Evolutionary conservation across 2,329 filamentous ascomycete genomes (phyloP).

Genomic region (Plectosphaerella sp.): DNA sequence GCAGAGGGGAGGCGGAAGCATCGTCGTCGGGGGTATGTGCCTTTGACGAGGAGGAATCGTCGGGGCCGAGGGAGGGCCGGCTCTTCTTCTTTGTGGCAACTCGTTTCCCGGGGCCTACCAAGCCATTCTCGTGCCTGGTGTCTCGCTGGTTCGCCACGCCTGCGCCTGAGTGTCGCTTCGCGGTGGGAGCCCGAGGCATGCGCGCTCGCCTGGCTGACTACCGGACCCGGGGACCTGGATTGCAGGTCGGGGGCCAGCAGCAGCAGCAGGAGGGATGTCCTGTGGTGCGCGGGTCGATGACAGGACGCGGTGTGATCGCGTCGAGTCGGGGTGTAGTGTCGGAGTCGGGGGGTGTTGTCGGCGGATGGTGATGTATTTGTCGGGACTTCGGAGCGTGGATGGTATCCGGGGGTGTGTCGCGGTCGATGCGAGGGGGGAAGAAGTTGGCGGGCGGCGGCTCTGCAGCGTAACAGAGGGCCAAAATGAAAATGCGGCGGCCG

Average conservation of each 20-base stretch:
- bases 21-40: slow-evolving; percentile 17
- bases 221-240: slow-evolving; percentile 27
- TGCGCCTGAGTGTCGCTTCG: slow-evolving; percentile 60
- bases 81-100: slow-evolving; percentile 42
- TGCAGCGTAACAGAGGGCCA: too few relatives aligned
- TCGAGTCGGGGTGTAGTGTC: too few relatives aligned
- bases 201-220: slow-evolving; percentile 32
- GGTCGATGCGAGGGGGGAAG: too few relatives aligned
- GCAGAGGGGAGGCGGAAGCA: slow-evolving; percentile 16
- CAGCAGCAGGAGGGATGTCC: slow-evolving; percentile 12
- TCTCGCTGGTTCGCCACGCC: slow-evolving; percentile 62
- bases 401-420: too few relatives aligned
- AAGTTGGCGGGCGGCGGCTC: too few relatives aligned
- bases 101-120: slow-evolving; percentile 56
- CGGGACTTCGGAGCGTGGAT: too few relatives aligned
- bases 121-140: slow-evolving; percentile 80
- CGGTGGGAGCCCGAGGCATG: slow-evolving; percentile 58
- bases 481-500: too few relatives aligned
- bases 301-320: too few relatives aligned
- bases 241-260: slow-evolving; percentile 29
- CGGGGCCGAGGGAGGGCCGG: slow-evolving; percentile 27
- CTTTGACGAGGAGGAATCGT: neutral
- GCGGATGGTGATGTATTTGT: too few relatives aligned
- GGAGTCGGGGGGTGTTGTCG: too few relatives aligned
- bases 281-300: neutral